Evolutionary conservation across 148 eudicot species (phyloP).

Genomic region (Oxyria digyna): DNA sequence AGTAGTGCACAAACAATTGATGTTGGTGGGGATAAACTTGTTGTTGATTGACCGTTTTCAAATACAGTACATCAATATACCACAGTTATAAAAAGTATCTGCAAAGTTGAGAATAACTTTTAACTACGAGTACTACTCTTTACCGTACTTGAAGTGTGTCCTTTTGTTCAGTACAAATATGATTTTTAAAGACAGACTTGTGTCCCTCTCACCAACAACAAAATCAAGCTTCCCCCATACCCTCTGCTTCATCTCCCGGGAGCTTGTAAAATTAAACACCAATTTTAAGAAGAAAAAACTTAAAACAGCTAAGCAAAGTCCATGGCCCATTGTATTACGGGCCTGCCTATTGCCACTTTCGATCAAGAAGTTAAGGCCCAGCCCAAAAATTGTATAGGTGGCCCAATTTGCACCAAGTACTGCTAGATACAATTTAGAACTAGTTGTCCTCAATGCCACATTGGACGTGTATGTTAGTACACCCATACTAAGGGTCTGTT

Average conservation of each 20-base stretch:
- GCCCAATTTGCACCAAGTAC: not conserved
- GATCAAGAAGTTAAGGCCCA: not conserved
- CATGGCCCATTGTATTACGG: too few relatives aligned
- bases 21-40: too few relatives aligned
- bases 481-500: too few relatives aligned
- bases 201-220: conserved; percentile 2
- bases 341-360: not conserved
- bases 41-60: too few relatives aligned
- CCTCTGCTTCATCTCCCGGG: not conserved
- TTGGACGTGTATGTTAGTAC: too few relatives aligned
- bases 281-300: not conserved
- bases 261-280: too few relatives aligned
- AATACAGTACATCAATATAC: not conserved
- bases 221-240: not conserved
- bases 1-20: too few relatives aligned
- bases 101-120: not conserved
- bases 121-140: conserved; percentile 7
- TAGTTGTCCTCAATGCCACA: not conserved
- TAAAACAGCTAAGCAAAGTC: not conserved
- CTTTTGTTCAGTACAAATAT: not conserved
- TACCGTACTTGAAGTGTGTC: conserved; percentile 5
- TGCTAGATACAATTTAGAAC: not conserved
- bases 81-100: conserved; percentile 5
- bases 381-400: not conserved
- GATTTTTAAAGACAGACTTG: not conserved